A percentile compares a stretch with the other conserved stretches of the same genome.
Evolutionary conservation across 768 basidiomycete species (phyloP).

Genomic region (Amanita molliuscula): DNA sequence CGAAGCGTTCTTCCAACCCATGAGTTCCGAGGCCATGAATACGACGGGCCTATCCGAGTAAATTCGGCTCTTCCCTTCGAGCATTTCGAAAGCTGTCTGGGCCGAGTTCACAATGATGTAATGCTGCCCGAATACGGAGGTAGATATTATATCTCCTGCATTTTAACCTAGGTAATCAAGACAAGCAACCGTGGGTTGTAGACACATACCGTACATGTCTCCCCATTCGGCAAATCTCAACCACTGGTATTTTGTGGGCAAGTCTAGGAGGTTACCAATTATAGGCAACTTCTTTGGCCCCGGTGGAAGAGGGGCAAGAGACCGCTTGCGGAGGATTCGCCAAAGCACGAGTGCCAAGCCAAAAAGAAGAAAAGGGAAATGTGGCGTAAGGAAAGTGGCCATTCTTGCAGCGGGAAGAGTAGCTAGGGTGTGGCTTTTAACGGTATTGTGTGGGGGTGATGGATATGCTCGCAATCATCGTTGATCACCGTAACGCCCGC

Average conservation of each 20-base stretch:
- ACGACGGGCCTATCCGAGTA: constrained; percentile 45
- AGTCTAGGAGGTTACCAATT: constrained; percentile 32
- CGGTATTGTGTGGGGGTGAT: too few relatives aligned
- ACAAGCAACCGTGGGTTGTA: too few relatives aligned
- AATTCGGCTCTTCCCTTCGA: constrained; percentile 39
- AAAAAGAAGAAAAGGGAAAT: too few relatives aligned
- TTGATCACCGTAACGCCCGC: too few relatives aligned
- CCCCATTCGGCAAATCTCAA: constrained; percentile 31
- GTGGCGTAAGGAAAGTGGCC: too few relatives aligned
- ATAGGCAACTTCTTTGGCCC: constrained; percentile 33
- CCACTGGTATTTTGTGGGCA: constrained; percentile 32
- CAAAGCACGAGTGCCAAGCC: too few relatives aligned
- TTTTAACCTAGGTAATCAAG: background rate
- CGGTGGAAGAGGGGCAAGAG: too few relatives aligned
- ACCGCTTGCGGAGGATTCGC: too few relatives aligned
- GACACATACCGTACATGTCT: constrained; percentile 23
- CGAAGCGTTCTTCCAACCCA: constrained; percentile 28
- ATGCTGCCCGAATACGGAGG: constrained; percentile 1
- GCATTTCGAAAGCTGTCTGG: constrained; percentile 32
- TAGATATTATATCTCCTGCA: constrained; percentile 1
- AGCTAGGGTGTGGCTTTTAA: too few relatives aligned
- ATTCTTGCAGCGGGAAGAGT: too few relatives aligned
- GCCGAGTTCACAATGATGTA: constrained; percentile 33
- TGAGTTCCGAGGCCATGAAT: constrained; percentile 32
- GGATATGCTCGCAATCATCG: too few relatives aligned